phyloP scores from a whole-genome alignment of 2,329 filamentous ascomycete species.

The Sphaerulina populicola region DNA sequence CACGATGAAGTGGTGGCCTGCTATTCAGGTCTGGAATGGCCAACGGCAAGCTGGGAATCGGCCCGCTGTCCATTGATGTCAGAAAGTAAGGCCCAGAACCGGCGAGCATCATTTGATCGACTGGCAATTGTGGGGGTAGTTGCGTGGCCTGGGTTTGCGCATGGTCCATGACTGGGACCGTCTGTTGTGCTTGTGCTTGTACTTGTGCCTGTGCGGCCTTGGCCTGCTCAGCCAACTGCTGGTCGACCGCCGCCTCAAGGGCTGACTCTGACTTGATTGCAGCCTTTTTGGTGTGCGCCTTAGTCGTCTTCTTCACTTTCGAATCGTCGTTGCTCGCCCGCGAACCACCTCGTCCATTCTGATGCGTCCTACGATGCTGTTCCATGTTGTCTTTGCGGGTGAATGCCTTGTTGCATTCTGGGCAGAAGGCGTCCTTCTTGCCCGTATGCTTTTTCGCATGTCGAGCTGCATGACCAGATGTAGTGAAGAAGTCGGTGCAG shows the following conservation, averaged over 20 bases:
- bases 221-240: slow-evolving; percentile 28
- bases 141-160: slow-evolving; percentile 14
- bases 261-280: slow-evolving; percentile 26
- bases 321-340: slow-evolving; percentile 38
- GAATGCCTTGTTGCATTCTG: slow-evolving; percentile 69
- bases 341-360: slow-evolving; percentile 41
- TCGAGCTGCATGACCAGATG: slow-evolving; percentile 74
- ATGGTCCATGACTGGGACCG: slow-evolving; percentile 16
- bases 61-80: slow-evolving; percentile 28
- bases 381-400: slow-evolving; percentile 82
- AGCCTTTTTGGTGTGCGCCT: slow-evolving; percentile 29
- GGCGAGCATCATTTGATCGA: slow-evolving; percentile 27
- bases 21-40: slow-evolving; percentile 26
- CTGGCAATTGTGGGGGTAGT: slow-evolving; percentile 13
- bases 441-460: slow-evolving; percentile 79
- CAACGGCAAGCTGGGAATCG: slow-evolving; percentile 32
- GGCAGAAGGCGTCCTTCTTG: slow-evolving; percentile 64
- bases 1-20: slow-evolving; percentile 31
- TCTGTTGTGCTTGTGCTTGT: slow-evolving; percentile 16
- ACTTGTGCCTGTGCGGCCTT: slow-evolving; percentile 12
- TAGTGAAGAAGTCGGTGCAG: slow-evolving; percentile 74
- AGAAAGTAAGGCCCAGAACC: slow-evolving; percentile 32
- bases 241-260: slow-evolving; percentile 31
- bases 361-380: slow-evolving; percentile 71
- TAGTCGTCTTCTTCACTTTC: slow-evolving; percentile 39